Evolutionary conservation across 2,329 filamentous ascomycete genomes (phyloP), one percentile per base, ranked within the genome.

Genomic region (Diaporthe sp.): DNA sequence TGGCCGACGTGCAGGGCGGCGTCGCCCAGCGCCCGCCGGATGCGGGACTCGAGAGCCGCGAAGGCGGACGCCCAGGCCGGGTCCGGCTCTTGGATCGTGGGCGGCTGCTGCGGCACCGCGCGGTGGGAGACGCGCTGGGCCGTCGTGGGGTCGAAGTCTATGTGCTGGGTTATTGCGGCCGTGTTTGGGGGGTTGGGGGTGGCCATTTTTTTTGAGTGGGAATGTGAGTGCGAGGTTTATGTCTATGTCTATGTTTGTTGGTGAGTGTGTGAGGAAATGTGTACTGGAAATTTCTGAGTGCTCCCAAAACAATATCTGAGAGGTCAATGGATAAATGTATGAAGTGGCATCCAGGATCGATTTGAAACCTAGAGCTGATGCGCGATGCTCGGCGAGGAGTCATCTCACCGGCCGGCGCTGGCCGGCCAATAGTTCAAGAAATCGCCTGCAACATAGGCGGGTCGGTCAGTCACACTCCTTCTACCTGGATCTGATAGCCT

Each of bases 311-410:
- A 28, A n/a, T 46, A 31, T 4, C 2, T 31, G 4, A 39, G 37
- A 28, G 13, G 34, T 17, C 6, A 12, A 46, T n/a, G 19, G 2
- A 34, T 65, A 22, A 49, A 34, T n/a, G 3, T 22, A 6, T 5
- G 15, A 31, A 8, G 8, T 25, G 9, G 9, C 3, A 0, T n/a
- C 42, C 25, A 28, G 61, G 25, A 22, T 49, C 22, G 17, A 42
- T 28, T 13, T 65, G 19, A 19, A n/a, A 31, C 37, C 37, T 65
- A 2, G 10, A 31, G 12, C 28, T 51, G 9, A 25, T 51, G 6
- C 62, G 62, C 19, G 31, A 68, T 42, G 65, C 17, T 55, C 65
- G 65, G 49, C 65, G 65, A 55, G 49, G 49, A 42, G 46, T 55
- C 65, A 55, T 53, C 22, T 25, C 65, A 15, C 46, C 46, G 62